Conservation (phyloP, 2,329 filamentous ascomycete genomes). For the Pyrenochaeta sp. region DNA sequence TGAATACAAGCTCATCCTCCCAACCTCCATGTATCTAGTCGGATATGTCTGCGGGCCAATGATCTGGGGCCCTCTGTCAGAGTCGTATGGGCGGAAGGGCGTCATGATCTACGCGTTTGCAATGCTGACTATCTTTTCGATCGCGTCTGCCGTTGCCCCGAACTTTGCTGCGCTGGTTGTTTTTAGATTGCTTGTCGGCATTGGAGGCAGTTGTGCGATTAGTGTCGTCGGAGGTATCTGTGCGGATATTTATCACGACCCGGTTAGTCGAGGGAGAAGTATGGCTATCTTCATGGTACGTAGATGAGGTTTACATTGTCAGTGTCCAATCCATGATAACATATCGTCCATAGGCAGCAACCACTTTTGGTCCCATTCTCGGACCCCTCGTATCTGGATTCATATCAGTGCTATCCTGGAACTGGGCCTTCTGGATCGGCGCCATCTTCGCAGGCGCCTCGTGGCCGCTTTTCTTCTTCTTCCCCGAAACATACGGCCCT, state of each 20-base stretch:
- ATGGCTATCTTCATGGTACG: constrained; percentile 43
- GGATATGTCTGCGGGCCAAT: constrained; percentile 57
- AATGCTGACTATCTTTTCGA: constrained; percentile 54
- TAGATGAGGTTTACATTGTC: neutral
- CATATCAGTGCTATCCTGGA: constrained; percentile 68
- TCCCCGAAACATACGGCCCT: constrained; percentile 62
- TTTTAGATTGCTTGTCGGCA: constrained; percentile 54
- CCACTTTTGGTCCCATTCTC: constrained; percentile 70
- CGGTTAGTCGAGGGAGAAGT: constrained; percentile 45
- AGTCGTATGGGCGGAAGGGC: constrained; percentile 55
- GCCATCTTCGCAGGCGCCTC: constrained; percentile 72
- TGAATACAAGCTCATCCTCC: constrained; percentile 53
- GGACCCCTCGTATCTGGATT: constrained; percentile 72
- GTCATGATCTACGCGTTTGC: constrained; percentile 61
- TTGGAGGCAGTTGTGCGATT: constrained; percentile 59
- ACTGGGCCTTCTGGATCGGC: constrained; percentile 75
- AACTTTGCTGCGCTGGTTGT: constrained; percentile 54
- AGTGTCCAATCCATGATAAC: constrained; percentile 21
- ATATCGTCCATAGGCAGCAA: constrained; percentile 62
- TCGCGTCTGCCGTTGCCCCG: constrained; percentile 54
- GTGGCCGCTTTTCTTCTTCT: constrained; percentile 65
- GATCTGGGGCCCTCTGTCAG: constrained; percentile 54
- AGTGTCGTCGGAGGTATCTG: constrained; percentile 68
- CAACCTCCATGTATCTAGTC: constrained; percentile 59
- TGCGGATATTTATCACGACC: constrained; percentile 70